A percentile compares a stretch with the other conserved stretches of the same genome.
These are phyloP conservation scores for Mycena sanguinolenta DNA, from an alignment of 768 basidiomycete genomes.

Conservation along the genomic window DNA sequence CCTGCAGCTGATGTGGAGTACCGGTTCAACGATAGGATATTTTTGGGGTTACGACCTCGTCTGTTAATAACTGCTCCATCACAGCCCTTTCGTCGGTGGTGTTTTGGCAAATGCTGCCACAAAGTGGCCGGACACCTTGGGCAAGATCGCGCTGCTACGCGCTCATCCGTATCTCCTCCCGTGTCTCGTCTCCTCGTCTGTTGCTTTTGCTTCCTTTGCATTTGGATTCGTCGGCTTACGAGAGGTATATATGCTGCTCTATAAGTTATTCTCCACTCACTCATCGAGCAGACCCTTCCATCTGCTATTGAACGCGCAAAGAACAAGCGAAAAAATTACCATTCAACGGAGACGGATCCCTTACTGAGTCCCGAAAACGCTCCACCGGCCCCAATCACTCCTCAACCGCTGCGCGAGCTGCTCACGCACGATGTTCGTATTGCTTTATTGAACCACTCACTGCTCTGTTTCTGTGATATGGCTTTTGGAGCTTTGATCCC, in stretches of 20 bases:
- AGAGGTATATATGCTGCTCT: background rate
- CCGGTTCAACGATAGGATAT: constrained; percentile 19
- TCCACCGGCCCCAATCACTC: background rate
- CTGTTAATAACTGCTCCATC: background rate
- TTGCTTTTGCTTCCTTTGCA: constrained; percentile 19
- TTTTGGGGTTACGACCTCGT: background rate
- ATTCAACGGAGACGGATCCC: background rate
- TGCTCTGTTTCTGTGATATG: background rate
- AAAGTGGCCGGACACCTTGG: constrained; percentile 30
- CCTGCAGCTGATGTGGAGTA: constrained; percentile 24
- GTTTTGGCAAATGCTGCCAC: constrained; percentile 19
- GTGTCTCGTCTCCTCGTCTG: constrained; percentile 9
- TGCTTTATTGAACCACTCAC: background rate
- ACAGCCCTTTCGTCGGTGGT: constrained; percentile 32
- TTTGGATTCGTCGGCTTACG: constrained; percentile 17
- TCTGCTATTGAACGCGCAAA: background rate
- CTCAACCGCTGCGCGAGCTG: background rate
- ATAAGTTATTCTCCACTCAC: background rate
- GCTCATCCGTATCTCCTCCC: constrained; percentile 29
- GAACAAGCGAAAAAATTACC: background rate
- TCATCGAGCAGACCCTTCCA: background rate
- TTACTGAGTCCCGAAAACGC: background rate
- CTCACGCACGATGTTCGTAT: background rate
- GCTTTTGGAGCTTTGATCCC: background rate
- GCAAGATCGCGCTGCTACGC: constrained; percentile 22